These are phyloP conservation scores for Fusarium udum DNA, from an alignment of 2,329 filamentous ascomycete genomes.

Conservation along the genomic window DNA sequence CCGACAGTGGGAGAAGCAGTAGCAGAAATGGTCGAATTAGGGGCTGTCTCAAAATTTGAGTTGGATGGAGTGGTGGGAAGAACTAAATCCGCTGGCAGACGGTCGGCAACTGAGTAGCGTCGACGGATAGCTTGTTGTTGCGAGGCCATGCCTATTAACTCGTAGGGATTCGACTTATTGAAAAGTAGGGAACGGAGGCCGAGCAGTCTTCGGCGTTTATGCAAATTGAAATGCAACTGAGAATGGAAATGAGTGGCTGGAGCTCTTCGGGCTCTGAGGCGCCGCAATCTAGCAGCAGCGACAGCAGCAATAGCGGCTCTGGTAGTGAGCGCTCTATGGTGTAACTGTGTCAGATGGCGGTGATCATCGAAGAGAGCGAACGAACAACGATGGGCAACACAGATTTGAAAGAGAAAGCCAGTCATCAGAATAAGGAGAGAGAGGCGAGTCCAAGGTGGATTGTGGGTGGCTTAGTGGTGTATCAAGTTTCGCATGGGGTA, in stretches of 20 bases:
- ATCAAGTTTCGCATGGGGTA: conserved; percentile 42
- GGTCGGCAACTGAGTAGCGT: conserved; percentile 53
- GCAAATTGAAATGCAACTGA: conserved; percentile 33
- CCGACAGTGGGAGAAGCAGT: conserved; percentile 12
- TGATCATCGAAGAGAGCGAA: conserved; percentile 57
- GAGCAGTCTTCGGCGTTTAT: conserved; percentile 48
- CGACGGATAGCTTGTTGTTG: conserved; percentile 52
- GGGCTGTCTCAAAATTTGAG: conserved; percentile 27
- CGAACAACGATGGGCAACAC: conserved; percentile 57
- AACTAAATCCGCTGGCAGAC: conserved; percentile 43
- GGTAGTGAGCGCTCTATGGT: conserved; percentile 55
- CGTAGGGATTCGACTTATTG: conserved; percentile 40
- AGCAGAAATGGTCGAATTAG: conserved; percentile 15
- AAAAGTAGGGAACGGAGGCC: conserved; percentile 45
- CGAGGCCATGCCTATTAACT: conserved; percentile 47
- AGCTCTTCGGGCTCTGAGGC: conserved; percentile 50
- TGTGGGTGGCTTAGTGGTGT: conserved; percentile 30
- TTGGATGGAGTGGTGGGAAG: conserved; percentile 35
- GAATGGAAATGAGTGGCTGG: conserved; percentile 46
- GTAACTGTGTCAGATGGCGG: conserved; percentile 51
- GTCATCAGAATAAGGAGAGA: conserved; percentile 55
- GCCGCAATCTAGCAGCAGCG: conserved; percentile 52
- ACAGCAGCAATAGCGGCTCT: conserved; percentile 54
- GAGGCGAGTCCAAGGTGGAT: conserved; percentile 36
- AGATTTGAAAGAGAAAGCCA: conserved; percentile 57